Base-by-base conservation (phyloP, 2,329 filamentous ascomycete species). In the Botryotinia calthae region DNA sequence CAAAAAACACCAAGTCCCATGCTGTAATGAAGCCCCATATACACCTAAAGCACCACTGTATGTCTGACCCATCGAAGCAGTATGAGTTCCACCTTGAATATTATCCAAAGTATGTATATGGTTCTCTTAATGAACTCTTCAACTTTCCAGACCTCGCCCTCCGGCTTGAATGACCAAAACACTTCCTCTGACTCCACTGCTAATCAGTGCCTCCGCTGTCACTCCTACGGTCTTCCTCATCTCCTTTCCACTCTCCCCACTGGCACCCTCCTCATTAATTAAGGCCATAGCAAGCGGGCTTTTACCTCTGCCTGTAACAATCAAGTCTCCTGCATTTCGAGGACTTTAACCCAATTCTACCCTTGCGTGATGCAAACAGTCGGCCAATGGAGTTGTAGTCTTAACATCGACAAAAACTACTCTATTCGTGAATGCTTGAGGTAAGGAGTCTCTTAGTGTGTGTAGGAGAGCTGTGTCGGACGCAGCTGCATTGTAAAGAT, bases 261-360 rank as follows among this genome's bases (percentile, higher is more conserved):
- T 79, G 16, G 77, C 74, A 14, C 42, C 64, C n/a, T 76, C 75
- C 40, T 61, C 63, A 16, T 51, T 51, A 71, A 73, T n/a, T 72
- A 72, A 20, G 76, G 72, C 44, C 75, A 40, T 63, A 44, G 70
- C 69, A 58, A 74, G 73, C 78, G 74, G 73, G 73, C 76, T 76
- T 64, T 69, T 76, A 81, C 79, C 74, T 78, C 82, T 75, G n/a
- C 91, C 92, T 20, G 93, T 82, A 1, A 95, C 85, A 25, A 95
- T 84, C 34, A 95, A 83, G 79, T 94, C 91, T 2, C 92, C 92
- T 0, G 89, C 89, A 76, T 93, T 93, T 78, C 85, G 86, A 0
- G 86, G 84, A 28, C 86, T 85, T 73, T 88, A 86, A 0, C 87
- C 88, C 2, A 93, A 85, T 70, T 90, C 89, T 42, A 84, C 81